Evolutionary conservation across 164 flowering plant genomes (phyloP).

Genomic region (Litsea cubeba): DNA sequence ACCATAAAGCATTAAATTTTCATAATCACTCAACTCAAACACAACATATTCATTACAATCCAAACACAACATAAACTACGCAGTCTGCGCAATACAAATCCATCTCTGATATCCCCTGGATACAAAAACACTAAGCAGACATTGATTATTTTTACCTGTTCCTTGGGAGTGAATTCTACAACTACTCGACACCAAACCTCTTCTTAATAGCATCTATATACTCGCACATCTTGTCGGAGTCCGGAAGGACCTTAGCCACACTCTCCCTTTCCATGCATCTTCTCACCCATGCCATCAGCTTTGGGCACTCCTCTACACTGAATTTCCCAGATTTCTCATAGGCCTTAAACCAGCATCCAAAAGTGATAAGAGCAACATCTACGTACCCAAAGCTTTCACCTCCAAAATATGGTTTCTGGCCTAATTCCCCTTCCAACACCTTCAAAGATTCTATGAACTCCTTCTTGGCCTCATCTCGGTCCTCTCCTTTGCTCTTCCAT

Average conservation of each 20-base stretch:
- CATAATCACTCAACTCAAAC: too few relatives aligned
- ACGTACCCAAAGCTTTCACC: slow-evolving; percentile 12
- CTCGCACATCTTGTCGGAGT: slow-evolving; percentile 4
- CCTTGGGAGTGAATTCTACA: too few relatives aligned
- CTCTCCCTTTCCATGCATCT: slow-evolving; percentile 15
- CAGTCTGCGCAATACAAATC: too few relatives aligned
- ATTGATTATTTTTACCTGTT: too few relatives aligned
- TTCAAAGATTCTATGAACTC: slow-evolving; percentile 8
- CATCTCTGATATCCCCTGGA: too few relatives aligned
- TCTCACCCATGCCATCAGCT: slow-evolving; percentile 9
- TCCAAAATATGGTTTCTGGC: slow-evolving; percentile 14
- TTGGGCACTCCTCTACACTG: slow-evolving; percentile 12
- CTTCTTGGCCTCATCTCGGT: slow-evolving; percentile 2
- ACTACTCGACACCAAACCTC: slow-evolving; percentile 7
- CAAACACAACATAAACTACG: too few relatives aligned
- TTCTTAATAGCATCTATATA: background rate
- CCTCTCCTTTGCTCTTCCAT: slow-evolving; percentile 15
- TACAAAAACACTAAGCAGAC: too few relatives aligned
- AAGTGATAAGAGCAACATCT: slow-evolving; percentile 5
- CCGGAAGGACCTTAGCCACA: slow-evolving; percentile 11
- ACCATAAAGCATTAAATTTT: too few relatives aligned
- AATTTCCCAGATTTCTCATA: slow-evolving; percentile 7
- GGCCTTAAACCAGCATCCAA: background rate
- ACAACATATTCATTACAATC: too few relatives aligned
- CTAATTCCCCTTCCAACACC: slow-evolving; percentile 14